These are phyloP conservation scores for Ampelocalamus luodianensis DNA, from an alignment of 176 grass and related monocot species.

Conservation along the genomic window DNA sequence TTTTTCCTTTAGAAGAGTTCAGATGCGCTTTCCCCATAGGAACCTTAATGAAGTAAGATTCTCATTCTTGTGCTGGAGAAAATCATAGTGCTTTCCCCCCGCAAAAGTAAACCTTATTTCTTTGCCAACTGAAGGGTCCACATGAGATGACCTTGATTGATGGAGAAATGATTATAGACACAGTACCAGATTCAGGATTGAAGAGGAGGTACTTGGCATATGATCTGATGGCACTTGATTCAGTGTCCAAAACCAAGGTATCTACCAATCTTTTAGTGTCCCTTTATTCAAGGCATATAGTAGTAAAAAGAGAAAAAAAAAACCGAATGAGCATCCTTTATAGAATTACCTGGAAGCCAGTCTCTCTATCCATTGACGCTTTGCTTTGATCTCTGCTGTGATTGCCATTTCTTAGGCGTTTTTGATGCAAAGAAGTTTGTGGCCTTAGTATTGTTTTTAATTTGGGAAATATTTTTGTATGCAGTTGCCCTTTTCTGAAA, in stretches of 20 bases:
- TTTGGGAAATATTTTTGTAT: constrained; percentile 37
- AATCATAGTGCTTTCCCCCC: constrained; percentile 21
- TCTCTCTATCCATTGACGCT: not conserved
- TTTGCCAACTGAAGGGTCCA: constrained; percentile 58
- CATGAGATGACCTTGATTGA: constrained; percentile 94
- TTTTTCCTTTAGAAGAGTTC: constrained; percentile 93
- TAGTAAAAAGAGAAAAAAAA: not conserved
- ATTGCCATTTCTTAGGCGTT: not conserved
- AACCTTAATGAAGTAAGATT: constrained; percentile 70
- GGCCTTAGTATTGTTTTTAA: constrained; percentile 12
- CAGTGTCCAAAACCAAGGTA: constrained; percentile 71
- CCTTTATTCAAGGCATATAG: not conserved
- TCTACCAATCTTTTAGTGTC: not conserved
- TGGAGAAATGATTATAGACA: constrained; percentile 99
- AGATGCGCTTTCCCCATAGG: constrained; percentile 93
- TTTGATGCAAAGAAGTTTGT: not conserved
- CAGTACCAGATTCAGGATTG: constrained; percentile 81
- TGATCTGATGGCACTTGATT: constrained; percentile 88
- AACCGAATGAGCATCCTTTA: not conserved
- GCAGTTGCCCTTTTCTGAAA: constrained; percentile 94
- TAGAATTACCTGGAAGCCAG: constrained; percentile 9
- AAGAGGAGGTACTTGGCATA: constrained; percentile 90
- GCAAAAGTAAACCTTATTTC: constrained; percentile 30
- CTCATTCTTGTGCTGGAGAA: constrained; percentile 33
- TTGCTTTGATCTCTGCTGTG: constrained; percentile 1